Conservation (phyloP, 31 red algal species). For the Endocladia muricata region DNA sequence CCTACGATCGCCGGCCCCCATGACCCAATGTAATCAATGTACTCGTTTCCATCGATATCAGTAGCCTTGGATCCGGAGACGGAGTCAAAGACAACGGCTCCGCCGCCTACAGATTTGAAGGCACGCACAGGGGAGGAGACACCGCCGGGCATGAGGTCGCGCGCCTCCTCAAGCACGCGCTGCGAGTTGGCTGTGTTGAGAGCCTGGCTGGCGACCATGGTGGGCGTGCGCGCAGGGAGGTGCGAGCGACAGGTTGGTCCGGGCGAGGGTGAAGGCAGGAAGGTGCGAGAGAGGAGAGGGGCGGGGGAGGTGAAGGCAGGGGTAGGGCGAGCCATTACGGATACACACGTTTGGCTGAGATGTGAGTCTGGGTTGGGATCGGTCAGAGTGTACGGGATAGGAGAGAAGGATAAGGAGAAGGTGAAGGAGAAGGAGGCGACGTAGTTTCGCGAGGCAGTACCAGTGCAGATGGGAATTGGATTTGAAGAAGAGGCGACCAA, state of each 20-base stretch:
- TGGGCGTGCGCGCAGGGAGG: constrained; percentile 1
- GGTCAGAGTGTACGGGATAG: too few relatives aligned
- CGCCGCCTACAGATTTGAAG: constrained; percentile 92
- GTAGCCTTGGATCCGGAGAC: constrained; percentile 90
- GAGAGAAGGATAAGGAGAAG: not conserved
- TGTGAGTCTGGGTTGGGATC: not conserved
- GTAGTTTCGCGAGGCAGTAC: too few relatives aligned
- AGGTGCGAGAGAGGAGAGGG: not conserved
- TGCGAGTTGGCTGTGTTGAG: constrained; percentile 77
- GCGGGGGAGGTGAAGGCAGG: too few relatives aligned
- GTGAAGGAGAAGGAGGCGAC: not conserved
- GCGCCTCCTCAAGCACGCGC: constrained; percentile 82
- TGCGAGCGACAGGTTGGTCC: not conserved
- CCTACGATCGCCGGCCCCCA: constrained; percentile 99
- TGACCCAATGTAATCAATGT: constrained; percentile 98
- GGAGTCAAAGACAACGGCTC: constrained; percentile 93
- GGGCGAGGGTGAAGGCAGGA: not conserved
- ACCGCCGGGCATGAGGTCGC: constrained; percentile 97
- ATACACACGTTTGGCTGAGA: too few relatives aligned
- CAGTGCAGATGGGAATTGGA: too few relatives aligned
- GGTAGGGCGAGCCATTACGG: too few relatives aligned
- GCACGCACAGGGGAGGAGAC: constrained; percentile 97
- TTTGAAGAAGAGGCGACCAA: too few relatives aligned
- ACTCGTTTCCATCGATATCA: constrained; percentile 99
- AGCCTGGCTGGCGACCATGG: constrained; percentile 62